Conservation (phyloP, 306 rosid species). For the Casuarina cunninghamiana region DNA sequence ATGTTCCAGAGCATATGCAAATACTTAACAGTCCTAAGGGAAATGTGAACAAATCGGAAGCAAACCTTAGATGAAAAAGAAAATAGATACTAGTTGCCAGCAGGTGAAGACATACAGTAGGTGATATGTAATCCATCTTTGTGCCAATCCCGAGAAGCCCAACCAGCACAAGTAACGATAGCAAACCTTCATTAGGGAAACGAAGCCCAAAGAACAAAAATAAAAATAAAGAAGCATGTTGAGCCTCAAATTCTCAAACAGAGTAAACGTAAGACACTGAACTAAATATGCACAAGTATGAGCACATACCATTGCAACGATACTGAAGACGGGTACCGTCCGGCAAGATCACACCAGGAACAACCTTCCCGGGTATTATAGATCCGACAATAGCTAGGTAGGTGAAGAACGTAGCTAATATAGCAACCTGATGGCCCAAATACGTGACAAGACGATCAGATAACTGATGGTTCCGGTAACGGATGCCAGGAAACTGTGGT, state of each 20-base stretch:
- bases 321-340: slow-evolving; percentile 78
- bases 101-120: slow-evolving; percentile 60
- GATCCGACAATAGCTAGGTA: slow-evolving; percentile 84
- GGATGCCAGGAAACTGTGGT: neutral
- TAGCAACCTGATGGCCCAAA: slow-evolving; percentile 47
- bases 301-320: slow-evolving; percentile 81
- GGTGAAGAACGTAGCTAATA: slow-evolving; percentile 54
- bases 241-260: slow-evolving; percentile 3
- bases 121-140: slow-evolving; percentile 58
- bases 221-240: slow-evolving; percentile 13
- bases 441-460: slow-evolving; percentile 4
- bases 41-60: slow-evolving; percentile 10
- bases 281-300: neutral
- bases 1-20: neutral
- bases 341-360: slow-evolving; percentile 62
- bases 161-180: slow-evolving; percentile 59
- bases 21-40: neutral
- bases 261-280: neutral
- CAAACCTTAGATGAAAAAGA: slow-evolving; percentile 8
- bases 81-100: neutral
- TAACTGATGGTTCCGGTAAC: neutral
- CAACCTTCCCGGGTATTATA: slow-evolving; percentile 66
- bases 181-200: slow-evolving; percentile 48
- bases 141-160: slow-evolving; percentile 61
- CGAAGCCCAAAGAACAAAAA: neutral